Base-by-base conservation (phyloP, 306 rosid species). In the Astragalus membranaceus region DNA sequence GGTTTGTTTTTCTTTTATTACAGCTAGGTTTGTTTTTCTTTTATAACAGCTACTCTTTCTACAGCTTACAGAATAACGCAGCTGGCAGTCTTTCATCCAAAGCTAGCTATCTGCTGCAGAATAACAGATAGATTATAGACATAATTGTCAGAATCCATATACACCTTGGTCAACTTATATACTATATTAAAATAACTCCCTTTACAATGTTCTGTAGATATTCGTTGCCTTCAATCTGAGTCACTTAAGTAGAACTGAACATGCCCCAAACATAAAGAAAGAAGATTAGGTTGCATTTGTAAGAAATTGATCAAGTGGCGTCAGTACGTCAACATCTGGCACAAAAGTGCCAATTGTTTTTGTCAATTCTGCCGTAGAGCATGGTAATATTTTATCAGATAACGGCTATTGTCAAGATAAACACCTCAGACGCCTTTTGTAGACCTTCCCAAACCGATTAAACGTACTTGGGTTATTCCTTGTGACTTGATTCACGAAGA, bases 391-490 rank as follows among this genome's bases (percentile, higher is more conserved):
- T 47, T 5, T 50, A 51, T 52, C 20, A 36, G 20, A 17, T 16
- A 61, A 73, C 51, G 69, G 70, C 78, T 46, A 69, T 54, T 39
- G 46, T 60, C 30, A 54, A 44, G 39, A 13, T 48, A 14, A 39
- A 11, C 66, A 41, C 35, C 15, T 76, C 77, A 16, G 10, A 63
- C 69, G 82, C 72, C 82, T 76, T 64, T 65, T 73, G 77, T 77
- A 83, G 70, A 77, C 78, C 73, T 80, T 83, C 62, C 80, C 85
- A 51, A 68, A 79, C 43, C 82, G 61, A 37, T 17, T 67, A 43
- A 10, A 64, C 7, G 48, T 35, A 36, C 55, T 12, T 32, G 29
- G 43, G 47, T 55, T 8, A 39, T 51, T 83, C 74, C 76, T 81
- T 50, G 76, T 61, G 66, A 59, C 81, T 3, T 80, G 75, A 55